These are phyloP conservation scores for Candida tropicalis DNA, from an alignment of 1,139 yeast species.

Conservation along the genomic window DNA sequence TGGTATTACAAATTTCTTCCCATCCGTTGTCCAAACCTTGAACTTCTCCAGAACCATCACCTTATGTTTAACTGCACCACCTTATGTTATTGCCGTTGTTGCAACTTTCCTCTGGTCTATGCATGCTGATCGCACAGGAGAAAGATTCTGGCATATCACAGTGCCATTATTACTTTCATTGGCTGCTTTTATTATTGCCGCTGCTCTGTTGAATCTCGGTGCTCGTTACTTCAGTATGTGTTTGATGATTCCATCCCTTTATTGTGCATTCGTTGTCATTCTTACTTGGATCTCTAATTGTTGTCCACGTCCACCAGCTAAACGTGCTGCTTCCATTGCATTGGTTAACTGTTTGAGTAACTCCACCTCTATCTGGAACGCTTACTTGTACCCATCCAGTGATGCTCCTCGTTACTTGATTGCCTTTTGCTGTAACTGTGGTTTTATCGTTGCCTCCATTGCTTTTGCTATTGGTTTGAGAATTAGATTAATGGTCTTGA, in stretches of 20 bases:
- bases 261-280: conserved; percentile 57
- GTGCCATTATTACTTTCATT: conserved; percentile 48
- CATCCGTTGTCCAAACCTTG: conserved; percentile 58
- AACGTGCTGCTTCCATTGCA: conserved; percentile 55
- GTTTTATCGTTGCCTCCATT: conserved; percentile 44
- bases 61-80: conserved; percentile 61
- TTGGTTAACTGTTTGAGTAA: conserved; percentile 54
- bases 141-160: conserved; percentile 55
- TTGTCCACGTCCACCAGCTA: conserved; percentile 54
- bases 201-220: conserved; percentile 55
- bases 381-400: conserved; percentile 47
- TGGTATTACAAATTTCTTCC: conserved; percentile 65
- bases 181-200: conserved; percentile 55
- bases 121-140: conserved; percentile 61
- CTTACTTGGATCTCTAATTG: conserved; percentile 60
- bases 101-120: conserved; percentile 56
- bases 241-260: conserved; percentile 59
- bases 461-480: conserved; percentile 42
- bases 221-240: conserved; percentile 66
- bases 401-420: conserved; percentile 47
- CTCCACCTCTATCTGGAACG: conserved; percentile 57
- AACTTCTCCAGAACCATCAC: conserved; percentile 53
- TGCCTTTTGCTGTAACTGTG: conserved; percentile 54
- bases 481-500: conserved; percentile 39
- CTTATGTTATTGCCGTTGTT: conserved; percentile 57